Evolutionary conservation across 2,329 filamentous ascomycete genomes (phyloP), one percentile per base, ranked within the genome.

Genomic region (Saccharata proteae): DNA sequence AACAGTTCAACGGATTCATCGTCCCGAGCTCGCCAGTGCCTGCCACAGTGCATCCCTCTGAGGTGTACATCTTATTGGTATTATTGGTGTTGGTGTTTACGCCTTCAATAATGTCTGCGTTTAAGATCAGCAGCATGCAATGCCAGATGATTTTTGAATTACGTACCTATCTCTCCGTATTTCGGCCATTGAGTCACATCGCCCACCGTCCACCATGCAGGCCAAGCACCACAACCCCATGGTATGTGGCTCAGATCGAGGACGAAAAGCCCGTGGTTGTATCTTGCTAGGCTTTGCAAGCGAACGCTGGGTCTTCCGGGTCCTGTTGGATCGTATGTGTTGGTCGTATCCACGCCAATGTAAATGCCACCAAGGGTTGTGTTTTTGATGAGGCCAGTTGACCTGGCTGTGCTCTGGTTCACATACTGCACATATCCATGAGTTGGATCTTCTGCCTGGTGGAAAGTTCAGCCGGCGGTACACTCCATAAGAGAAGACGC

Each of bases 341-440:
- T 48, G 11, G 39, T 50, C 7, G 43, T 47, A 29, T 58, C 56
- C 9, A 52, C 48, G 15, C 46, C 49, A 17, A 58, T 44, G 17
- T 45, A 40, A 21, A 41, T 33, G 18, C 20, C 37, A 19, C 37
- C 38, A 9, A 13, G 20, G 2, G 32, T 32, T n/a, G n/a, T n/a
- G 2, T 37, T 40, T 3, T 42, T 38, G 39, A 44, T 41, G 21
- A 49, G 50, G 25, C 47, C 47, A 38, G 57, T 52, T 2, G 40
- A 37, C n/a, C 37, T 28, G 3, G 56, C 55, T 2, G 57, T 49
- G 1, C 45, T 34, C 26, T 48, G 43, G 39, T 58, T 51, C 13
- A 67, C 60, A 40, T 61, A 67, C 38, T 55, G 46, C 2, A 57
- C 53, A 32, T 45, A 43, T 10, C 46, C 43, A 26, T 44, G 41